Evolutionary conservation across 257 asterid genomes (phyloP).

Genomic region (Lycium barbarum): DNA sequence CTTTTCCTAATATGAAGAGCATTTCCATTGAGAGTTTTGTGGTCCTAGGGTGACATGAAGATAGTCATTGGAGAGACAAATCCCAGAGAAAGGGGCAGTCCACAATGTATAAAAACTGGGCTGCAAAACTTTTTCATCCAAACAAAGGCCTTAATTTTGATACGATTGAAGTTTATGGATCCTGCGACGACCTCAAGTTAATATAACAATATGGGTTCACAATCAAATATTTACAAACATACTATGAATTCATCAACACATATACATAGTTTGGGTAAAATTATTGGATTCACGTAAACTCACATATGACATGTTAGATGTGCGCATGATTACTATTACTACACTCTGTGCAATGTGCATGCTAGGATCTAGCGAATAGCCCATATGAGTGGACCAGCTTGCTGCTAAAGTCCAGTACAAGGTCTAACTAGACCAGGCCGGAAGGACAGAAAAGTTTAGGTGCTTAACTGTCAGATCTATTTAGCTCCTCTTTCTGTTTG

Average conservation of each 20-base stretch:
- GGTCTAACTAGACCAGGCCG: background rate
- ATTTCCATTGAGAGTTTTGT: constrained; percentile 65
- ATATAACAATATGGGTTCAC: background rate
- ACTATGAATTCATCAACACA: background rate
- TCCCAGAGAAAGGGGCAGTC: constrained; percentile 69
- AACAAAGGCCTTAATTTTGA: constrained; percentile 66
- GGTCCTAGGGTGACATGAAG: constrained; percentile 50
- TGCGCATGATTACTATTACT: background rate
- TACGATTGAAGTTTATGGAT: constrained; percentile 13
- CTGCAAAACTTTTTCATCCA: constrained; percentile 68
- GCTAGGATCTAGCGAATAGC: background rate
- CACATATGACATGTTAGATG: background rate
- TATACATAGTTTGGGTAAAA: background rate
- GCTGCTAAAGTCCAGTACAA: background rate
- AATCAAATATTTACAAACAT: background rate
- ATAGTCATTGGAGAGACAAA: constrained; percentile 68
- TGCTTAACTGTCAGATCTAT: background rate
- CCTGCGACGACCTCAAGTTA: background rate
- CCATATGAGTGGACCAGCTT: background rate
- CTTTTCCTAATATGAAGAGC: constrained; percentile 41
- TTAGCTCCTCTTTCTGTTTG: background rate
- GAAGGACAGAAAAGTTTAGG: background rate
- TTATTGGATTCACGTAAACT: background rate
- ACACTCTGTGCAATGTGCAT: background rate
- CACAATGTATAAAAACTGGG: constrained; percentile 68